Conservation (phyloP, 805 yeast genomes). For the Saccharomyces jurei region DNA sequence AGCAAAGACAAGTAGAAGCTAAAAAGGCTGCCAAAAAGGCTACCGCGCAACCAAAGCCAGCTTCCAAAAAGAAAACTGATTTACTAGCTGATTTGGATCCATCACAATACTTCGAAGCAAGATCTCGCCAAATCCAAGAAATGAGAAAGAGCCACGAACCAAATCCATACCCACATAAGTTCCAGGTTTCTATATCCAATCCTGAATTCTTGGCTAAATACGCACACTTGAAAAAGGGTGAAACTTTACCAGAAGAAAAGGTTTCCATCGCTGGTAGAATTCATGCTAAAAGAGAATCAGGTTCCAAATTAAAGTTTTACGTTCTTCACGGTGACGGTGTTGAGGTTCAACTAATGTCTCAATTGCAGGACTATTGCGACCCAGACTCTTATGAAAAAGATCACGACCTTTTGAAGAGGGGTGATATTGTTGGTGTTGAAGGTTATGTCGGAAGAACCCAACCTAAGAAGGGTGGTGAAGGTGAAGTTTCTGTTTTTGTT, state of each 20-base stretch:
- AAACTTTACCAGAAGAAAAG: conserved; percentile 62
- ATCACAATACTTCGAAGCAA: conserved; percentile 86
- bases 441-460: conserved; percentile 97
- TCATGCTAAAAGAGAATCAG: conserved; percentile 92
- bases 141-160: conserved; percentile 60
- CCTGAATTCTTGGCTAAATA: conserved; percentile 70
- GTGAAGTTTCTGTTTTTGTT: conserved; percentile 91
- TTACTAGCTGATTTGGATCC: conserved; percentile 85
- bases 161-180: conserved; percentile 97
- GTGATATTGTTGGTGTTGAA: conserved; percentile 92
- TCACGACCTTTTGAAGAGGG: conserved; percentile 89
- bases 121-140: conserved; percentile 82
- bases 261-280: conserved; percentile 88
- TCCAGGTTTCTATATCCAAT: conserved; percentile 57
- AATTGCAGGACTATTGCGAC: conserved; percentile 77
- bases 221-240: conserved; percentile 69
- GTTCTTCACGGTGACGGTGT: conserved; percentile 86
- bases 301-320: conserved; percentile 89
- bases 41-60: conserved; percentile 34
- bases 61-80: conserved; percentile 43
- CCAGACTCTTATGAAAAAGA: conserved; percentile 47
- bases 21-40: conserved; percentile 91
- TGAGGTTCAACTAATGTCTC: conserved; percentile 88
- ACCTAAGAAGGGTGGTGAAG: conserved; percentile 98
- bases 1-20: conserved; percentile 75